Evolutionary conservation across 2,329 filamentous ascomycete genomes (phyloP), one percentile per base, ranked within the genome.

Genomic region (Bertia moriformis): DNA sequence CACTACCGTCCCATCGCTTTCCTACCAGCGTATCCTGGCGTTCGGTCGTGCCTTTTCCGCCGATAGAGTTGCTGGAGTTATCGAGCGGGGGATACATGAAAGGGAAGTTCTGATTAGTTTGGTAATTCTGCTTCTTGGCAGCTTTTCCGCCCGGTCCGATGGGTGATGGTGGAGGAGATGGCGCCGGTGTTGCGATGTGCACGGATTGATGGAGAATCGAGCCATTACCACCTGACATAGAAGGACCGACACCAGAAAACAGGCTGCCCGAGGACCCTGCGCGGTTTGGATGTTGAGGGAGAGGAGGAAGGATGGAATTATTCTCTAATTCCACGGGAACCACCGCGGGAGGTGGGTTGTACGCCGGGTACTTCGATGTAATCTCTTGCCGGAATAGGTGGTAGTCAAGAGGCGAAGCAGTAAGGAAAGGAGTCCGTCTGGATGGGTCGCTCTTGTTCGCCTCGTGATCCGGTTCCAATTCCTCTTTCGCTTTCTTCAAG

Each of bases 101-200:
- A 0, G 91, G 91, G 46, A 98, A 96, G 53, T 95, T 91, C 50
- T 98, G 91, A 52, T 98, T 98, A 0, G 91, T 98, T 57, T 98
- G 91, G 51, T 98, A 98, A 49, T 96, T 98, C 52, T 98, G 91
- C 55, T 98, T 98, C 66, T 98, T 98, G 1, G 83, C 88, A 39
- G 83, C 85, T 57, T 96, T 98, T 0, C 87, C 87, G 18, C 32
- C 32, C 7, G 81, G 32, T 35, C 32, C 80, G 7, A 66, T 71
- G 1, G 91, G 91, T 1, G 89, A 95, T 1, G 91, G 91, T 0
- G 91, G 91, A 18, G 91, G 91, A 0, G 91, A 98, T 1, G 91
- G 91, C 0, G 88, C 89, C 1, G 91, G 91, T 1, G 91, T 98
- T n/a, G 91, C 91, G 49, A 98, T 98, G 56, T 98, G 91, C 4